Conservation (phyloP, 208 protist species). For the Leishmania martiniquensis region DNA sequence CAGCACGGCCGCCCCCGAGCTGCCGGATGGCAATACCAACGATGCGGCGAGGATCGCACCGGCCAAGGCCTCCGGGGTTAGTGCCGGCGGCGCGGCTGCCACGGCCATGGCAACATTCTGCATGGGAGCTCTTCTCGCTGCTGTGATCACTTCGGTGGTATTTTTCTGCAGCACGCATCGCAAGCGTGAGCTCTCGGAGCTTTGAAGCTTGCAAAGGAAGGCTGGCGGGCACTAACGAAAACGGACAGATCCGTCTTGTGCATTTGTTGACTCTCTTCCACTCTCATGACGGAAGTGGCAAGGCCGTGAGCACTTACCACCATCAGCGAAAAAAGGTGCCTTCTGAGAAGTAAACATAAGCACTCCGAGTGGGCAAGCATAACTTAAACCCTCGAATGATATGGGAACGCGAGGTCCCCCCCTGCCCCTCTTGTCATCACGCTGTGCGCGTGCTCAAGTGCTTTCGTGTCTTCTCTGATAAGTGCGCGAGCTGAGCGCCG, state of each 20-base stretch:
- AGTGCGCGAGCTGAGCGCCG: neutral
- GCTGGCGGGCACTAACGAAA: neutral
- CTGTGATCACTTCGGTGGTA: constrained; percentile 9
- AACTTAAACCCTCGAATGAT: neutral
- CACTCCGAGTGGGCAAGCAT: neutral
- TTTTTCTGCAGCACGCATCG: constrained; percentile 6
- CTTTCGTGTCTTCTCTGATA: neutral
- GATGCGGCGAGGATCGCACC: neutral
- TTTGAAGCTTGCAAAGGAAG: neutral
- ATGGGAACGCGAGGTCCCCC: neutral
- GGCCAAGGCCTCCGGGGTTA: neutral
- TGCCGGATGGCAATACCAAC: neutral
- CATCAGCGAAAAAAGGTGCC: neutral
- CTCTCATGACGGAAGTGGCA: neutral
- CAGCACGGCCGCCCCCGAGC: neutral
- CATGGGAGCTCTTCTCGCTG: constrained; percentile 8
- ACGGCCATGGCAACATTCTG: constrained; percentile 15
- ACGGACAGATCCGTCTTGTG: neutral
- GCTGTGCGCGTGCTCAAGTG: neutral
- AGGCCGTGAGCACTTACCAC: neutral
- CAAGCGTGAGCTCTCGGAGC: neutral
- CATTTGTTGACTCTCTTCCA: neutral
- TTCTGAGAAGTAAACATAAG: neutral
- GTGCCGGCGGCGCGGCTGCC: constrained; percentile 4
- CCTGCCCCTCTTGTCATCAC: neutral